Base-by-base conservation (phyloP, 2,329 filamentous ascomycete species). In the Curvularia eragrostidis region DNA sequence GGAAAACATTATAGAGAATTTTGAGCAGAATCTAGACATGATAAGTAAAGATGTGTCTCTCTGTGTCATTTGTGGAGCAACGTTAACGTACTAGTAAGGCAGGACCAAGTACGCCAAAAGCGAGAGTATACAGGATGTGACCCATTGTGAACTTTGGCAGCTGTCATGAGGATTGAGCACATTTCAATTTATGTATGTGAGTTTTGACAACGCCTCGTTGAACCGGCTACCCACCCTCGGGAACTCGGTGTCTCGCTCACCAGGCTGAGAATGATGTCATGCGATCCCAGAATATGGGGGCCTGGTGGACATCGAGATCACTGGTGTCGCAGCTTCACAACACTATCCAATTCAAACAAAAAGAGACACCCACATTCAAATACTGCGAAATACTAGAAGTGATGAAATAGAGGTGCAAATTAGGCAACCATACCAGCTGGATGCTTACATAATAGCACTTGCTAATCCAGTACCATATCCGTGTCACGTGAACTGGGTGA, bases 1-100 rank as follows among this genome's bases (percentile, higher is more conserved):
- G 38, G 44, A 42, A 65, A n/a, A 67, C 28, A 43, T 65, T 67
- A 46, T 67, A 67, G 5, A 64, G 2, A 3, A 61, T 18, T 8
- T 15, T 52, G 5, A 26, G 36, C 12, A 43, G 2, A 21, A 43
- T 1, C 38, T 32, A 9, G 2, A 13, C 9, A 13, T 5, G 1
- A 19, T 43, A 3, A 43, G 28, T 24, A 30, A 34, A 2, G 12
- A 3, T 18, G 2, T 32, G 4, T 4, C 26, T 46, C 0, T 7
- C 10, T 30, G 18, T 13, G 26, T 8, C 12, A 2, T 21, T 41
- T 7, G n/a, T 12, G 4, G 6, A 34, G 6, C n/a, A 26, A 19
- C 1, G 1, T n/a, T 19, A 19, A 26, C 26, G 3, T 24, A 52
- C 49, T 24, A 36, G 15, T 4, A 24, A 13, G 26, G 39, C 19